phyloP scores from a whole-genome alignment of 805 yeast species.

The Wilhelminamyces savonicus region DNA sequence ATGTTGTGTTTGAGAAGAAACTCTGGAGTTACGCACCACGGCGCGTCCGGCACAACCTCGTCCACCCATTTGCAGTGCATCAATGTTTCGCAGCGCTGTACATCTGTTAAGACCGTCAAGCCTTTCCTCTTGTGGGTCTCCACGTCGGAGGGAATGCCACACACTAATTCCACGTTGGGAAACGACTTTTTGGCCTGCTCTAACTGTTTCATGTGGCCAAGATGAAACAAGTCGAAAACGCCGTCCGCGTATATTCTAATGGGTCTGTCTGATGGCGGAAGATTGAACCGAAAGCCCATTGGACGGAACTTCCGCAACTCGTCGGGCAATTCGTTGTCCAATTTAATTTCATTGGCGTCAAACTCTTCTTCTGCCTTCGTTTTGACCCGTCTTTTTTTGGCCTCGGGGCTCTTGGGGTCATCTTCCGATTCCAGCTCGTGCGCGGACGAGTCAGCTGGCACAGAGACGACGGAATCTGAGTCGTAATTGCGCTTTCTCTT shows the following conservation, averaged over 20 bases:
- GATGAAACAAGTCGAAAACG: constrained; percentile 90
- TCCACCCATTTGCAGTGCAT: constrained; percentile 97
- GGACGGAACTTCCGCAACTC: constrained; percentile 76
- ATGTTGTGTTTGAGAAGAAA: constrained; percentile 74
- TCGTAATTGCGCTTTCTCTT: constrained; percentile 12
- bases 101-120: constrained; percentile 81
- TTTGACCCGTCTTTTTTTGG: constrained; percentile 20
- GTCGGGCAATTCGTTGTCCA: constrained; percentile 61
- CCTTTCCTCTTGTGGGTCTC: constrained; percentile 93
- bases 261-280: constrained; percentile 82
- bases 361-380: constrained; percentile 22
- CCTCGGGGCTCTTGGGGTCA: constrained; percentile 3
- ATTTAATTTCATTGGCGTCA: constrained; percentile 48
- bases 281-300: constrained; percentile 64
- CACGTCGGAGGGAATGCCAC: constrained; percentile 86
- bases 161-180: constrained; percentile 75
- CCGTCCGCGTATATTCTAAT: constrained; percentile 97
- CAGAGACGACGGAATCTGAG: constrained; percentile 4
- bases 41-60: constrained; percentile 90
- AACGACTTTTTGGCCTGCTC: constrained; percentile 95
- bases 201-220: constrained; percentile 96
- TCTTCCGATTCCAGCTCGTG: constrained; percentile 5
- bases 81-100: constrained; percentile 86
- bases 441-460: constrained; percentile 4
- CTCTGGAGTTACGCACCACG: constrained; percentile 88